A percentile compares a stretch with the other conserved stretches of the same genome.
Evolutionary conservation across 1,284 basidiomycete genomes (phyloP).

Genomic region (Trichosporon asahii): DNA sequence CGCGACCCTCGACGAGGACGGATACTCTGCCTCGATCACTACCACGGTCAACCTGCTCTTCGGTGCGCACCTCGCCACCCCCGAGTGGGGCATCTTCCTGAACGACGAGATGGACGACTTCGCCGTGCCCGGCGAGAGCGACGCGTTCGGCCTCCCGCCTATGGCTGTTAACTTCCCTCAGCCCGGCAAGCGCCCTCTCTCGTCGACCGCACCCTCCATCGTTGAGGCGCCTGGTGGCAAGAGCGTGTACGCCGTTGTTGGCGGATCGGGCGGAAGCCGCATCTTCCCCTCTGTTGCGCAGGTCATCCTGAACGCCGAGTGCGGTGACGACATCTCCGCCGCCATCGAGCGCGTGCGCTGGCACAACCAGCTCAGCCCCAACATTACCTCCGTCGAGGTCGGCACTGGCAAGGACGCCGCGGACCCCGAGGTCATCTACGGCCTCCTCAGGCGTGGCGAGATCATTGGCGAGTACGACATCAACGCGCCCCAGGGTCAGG

Average conservation of each 20-base stretch:
- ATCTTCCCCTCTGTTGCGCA: slow-evolving; percentile 80
- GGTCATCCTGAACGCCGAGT: slow-evolving; percentile 72
- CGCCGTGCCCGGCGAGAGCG: slow-evolving; percentile 72
- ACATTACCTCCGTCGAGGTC: slow-evolving; percentile 61
- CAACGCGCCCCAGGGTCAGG: slow-evolving; percentile 42
- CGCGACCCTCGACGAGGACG: slow-evolving; percentile 71
- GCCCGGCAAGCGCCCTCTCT: slow-evolving; percentile 76
- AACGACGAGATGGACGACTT: slow-evolving; percentile 87
- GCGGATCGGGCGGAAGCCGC: slow-evolving; percentile 79
- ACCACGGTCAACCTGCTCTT: slow-evolving; percentile 80
- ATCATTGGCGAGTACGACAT: slow-evolving; percentile 59
- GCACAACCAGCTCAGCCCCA: slow-evolving; percentile 74
- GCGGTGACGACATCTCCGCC: slow-evolving; percentile 63
- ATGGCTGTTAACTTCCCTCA: slow-evolving; percentile 86
- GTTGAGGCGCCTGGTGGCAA: slow-evolving; percentile 69
- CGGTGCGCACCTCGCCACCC: slow-evolving; percentile 76
- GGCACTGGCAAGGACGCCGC: slow-evolving; percentile 53
- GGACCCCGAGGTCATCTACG: slow-evolving; percentile 58
- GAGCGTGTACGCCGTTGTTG: slow-evolving; percentile 64
- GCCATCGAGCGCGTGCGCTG: slow-evolving; percentile 1
- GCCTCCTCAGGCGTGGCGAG: slow-evolving; percentile 64
- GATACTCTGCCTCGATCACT: slow-evolving; percentile 78
- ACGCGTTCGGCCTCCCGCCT: slow-evolving; percentile 76
- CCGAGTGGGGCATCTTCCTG: slow-evolving; percentile 76
- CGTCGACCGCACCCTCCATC: slow-evolving; percentile 76